Evolutionary conservation across 2,329 filamentous ascomycete genomes (phyloP), one percentile per base, ranked within the genome.

Genomic region (Mollisiaceae sp.): DNA sequence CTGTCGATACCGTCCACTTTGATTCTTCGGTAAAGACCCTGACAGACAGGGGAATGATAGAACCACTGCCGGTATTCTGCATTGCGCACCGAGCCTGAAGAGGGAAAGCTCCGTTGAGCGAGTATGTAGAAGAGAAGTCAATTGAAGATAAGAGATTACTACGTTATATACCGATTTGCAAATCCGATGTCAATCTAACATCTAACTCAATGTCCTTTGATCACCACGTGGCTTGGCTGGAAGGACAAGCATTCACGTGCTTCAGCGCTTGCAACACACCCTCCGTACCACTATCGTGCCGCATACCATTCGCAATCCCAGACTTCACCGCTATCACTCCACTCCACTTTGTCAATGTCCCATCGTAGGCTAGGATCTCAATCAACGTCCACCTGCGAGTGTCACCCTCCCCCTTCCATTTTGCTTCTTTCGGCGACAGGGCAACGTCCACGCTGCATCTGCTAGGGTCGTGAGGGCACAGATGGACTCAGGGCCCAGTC

Each of bases 381-480:
- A 27, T 57, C 15, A 9, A 41, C 38, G 38, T 41, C 38, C 38
- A 41, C 38, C 27, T 32, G 27, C 27, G 6, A 32, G 27, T 32
- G 15, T 41, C 38, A 41, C 15, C 38, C 15, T 41, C 27, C 27
- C 27, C 27, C 27, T 32, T 32, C 27, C 27, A 6, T 32, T 32
- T 6, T 6, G 3, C 27, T 32, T 32, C 27, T 32, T 32, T 32
- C 3, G 27, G 27, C 41, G 14, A 2, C 2, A 43, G 5, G 12
- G 15, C 60, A 63, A 63, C 60, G 60, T 63, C 43, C 32, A 63
- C 55, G 47, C 45, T 32, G 22, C 58, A 18, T 47, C 27, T 45
- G 20, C 14, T 41, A 35, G 27, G 57, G 58, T 36, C 45, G 58
- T 41, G 22, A 22, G 41, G 14, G 32, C 24, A 9, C 27, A 11